Evolutionary conservation across 805 yeast species (phyloP).

Genomic region (Zygotorulaspora florentina): DNA sequence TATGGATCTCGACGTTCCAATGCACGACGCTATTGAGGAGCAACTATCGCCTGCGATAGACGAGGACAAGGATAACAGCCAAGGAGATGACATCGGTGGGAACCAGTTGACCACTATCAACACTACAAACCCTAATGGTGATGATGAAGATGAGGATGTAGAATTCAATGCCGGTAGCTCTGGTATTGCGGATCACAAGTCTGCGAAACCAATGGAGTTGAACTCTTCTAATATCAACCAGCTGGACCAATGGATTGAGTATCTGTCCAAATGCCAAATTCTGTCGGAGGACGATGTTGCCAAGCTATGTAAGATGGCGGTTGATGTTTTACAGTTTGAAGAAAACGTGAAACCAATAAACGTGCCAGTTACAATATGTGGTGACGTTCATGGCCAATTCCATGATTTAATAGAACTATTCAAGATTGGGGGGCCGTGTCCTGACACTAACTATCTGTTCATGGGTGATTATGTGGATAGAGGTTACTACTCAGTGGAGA

Average conservation of each 20-base stretch:
- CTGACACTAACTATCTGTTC: constrained; percentile 83
- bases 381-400: constrained; percentile 95
- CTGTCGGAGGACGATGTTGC: constrained; percentile 76
- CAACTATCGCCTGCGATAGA: constrained; percentile 34
- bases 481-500: constrained; percentile 83
- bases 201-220: constrained; percentile 38
- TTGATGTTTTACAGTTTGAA: constrained; percentile 84
- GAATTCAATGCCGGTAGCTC: constrained; percentile 32
- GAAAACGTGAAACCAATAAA: constrained; percentile 93
- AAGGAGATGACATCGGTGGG: constrained; percentile 8
- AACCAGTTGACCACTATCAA: constrained; percentile 15
- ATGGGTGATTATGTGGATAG: constrained; percentile 89
- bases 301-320: constrained; percentile 81
- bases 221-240: constrained; percentile 52
- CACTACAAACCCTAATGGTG: constrained; percentile 28
- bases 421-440: constrained; percentile 91
- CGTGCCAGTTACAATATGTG: constrained; percentile 96
- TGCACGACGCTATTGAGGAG: constrained; percentile 66
- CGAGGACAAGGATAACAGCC: constrained; percentile 20
- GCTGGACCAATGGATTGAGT: constrained; percentile 84
- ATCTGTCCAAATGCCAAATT: constrained; percentile 73
- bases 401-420: constrained; percentile 91
- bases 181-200: constrained; percentile 39
- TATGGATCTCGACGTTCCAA: constrained; percentile 74
- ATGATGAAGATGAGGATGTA: constrained; percentile 22